Base-by-base conservation (phyloP, 805 yeast species). In the Saccharomycopsis amapae region DNA sequence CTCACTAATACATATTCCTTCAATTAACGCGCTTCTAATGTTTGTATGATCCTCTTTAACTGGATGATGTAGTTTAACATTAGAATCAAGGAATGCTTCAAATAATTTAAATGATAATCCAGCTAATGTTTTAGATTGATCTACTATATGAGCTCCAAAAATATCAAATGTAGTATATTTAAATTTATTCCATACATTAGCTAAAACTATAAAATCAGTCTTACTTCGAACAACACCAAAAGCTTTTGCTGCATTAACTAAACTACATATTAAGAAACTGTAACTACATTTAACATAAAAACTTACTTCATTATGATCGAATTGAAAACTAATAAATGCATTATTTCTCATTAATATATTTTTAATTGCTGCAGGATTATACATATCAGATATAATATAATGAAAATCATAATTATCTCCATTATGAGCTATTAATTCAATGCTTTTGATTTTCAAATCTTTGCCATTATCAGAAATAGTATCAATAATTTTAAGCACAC, bases 341-440 rank as follows among this genome's bases (percentile, higher is more conserved):
- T 39, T 39, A 25, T 39, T 39, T 39, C 17, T 25, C 23, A 39
- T 39, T 9, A 39, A 24, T 15, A 39, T 39, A 30, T 39, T n/a
- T n/a, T n/a, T n/a, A n/a, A n/a, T n/a, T n/a, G n/a, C n/a, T n/a
- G n/a, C 30, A 26, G 31, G 34, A 17, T 39, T 30, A 19, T 39
- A 39, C n/a, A 23, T 30, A 24, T 15, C 9, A 28, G 25, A 18
- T 6, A 39, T n/a, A 28, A 39, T 39, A 20, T 39, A 39, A 30
- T 39, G 42, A 20, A 39, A 39, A 39, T 39, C 42, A 30, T 26
- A 39, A 39, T 39, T 26, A 5, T 34, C 42, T 12, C 42, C 42
- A 39, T 26, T 39, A 39, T 39, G 42, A 18, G 42, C 42, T 25
- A 39, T 23, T 39, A 39, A 30, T 30, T 39, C 33, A 39, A 39